phyloP scores from a whole-genome alignment of 1,139 yeast species.

The Yamadazyma aaseri region DNA sequence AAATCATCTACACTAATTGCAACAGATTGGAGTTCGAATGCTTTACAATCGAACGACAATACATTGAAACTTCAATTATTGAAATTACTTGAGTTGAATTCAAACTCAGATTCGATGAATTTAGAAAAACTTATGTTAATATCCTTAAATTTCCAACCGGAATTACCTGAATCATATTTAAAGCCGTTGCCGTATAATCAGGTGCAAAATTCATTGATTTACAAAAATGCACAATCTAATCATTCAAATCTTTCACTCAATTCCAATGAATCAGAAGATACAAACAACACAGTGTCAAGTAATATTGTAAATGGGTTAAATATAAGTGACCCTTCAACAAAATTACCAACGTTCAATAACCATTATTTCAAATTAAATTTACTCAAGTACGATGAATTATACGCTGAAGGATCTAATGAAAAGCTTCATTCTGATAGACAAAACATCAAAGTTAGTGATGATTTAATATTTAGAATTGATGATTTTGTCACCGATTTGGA shows the following conservation, averaged over 20 bases:
- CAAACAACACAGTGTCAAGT: slow-evolving; percentile 19
- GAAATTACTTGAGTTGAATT: slow-evolving; percentile 38
- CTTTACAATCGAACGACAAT: slow-evolving; percentile 5
- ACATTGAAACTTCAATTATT: slow-evolving; percentile 26
- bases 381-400: slow-evolving; percentile 37
- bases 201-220: slow-evolving; percentile 1
- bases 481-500: slow-evolving; percentile 38
- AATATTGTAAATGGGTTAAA: slow-evolving; percentile 7
- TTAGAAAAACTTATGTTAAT: slow-evolving; percentile 40
- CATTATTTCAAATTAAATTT: slow-evolving; percentile 36
- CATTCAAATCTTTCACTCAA: slow-evolving; percentile 28
- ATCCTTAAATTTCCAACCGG: slow-evolving; percentile 41
- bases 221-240: slow-evolving; percentile 8
- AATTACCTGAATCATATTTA: slow-evolving; percentile 40
- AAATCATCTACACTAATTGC: not conserved
- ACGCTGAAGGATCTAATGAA: slow-evolving; percentile 2
- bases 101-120: slow-evolving; percentile 31
- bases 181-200: slow-evolving; percentile 10
- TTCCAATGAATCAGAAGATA: slow-evolving; percentile 15
- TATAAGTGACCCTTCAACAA: slow-evolving; percentile 19
- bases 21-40: slow-evolving; percentile 3
- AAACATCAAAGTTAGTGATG: slow-evolving; percentile 31
- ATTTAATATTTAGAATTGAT: slow-evolving; percentile 38
- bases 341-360: slow-evolving; percentile 41
- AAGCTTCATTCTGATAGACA: slow-evolving; percentile 17